These are phyloP conservation scores for Saturnispora zaruensis DNA, from an alignment of 805 yeast genomes.

Conservation along the genomic window DNA sequence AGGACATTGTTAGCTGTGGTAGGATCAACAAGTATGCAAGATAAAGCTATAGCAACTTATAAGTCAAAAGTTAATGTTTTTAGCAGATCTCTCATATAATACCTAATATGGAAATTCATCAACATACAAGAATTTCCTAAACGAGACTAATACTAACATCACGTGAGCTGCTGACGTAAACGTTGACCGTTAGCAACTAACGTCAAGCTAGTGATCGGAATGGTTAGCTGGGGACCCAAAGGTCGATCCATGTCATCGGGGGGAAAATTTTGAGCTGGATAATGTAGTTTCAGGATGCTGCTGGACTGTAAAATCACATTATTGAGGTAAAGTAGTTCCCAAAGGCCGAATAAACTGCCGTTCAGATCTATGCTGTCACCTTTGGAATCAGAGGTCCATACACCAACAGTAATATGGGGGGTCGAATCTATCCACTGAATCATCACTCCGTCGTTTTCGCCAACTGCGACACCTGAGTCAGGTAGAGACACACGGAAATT, in stretches of 20 bases:
- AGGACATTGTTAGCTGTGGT: slow-evolving; percentile 1
- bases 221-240: not conserved
- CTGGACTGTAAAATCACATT: slow-evolving; percentile 6
- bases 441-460: slow-evolving; percentile 14
- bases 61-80: not conserved
- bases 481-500: slow-evolving; percentile 1
- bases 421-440: slow-evolving; percentile 10
- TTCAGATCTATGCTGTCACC: not conserved
- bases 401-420: slow-evolving; percentile 19
- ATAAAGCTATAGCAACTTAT: not conserved
- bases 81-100: not conserved
- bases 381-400: slow-evolving; percentile 1
- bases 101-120: slow-evolving; percentile 3
- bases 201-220: not conserved
- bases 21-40: not conserved
- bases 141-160: slow-evolving; percentile 5
- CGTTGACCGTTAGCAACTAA: slow-evolving; percentile 8
- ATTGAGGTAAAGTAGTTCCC: slow-evolving; percentile 21
- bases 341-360: slow-evolving; percentile 18
- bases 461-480: slow-evolving; percentile 16
- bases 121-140: slow-evolving; percentile 8
- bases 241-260: not conserved
- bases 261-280: not conserved
- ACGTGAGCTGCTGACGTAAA: slow-evolving; percentile 7
- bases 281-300: not conserved